Base-by-base conservation (phyloP, 2,329 filamentous ascomycete species). In the Penicillium sp. region DNA sequence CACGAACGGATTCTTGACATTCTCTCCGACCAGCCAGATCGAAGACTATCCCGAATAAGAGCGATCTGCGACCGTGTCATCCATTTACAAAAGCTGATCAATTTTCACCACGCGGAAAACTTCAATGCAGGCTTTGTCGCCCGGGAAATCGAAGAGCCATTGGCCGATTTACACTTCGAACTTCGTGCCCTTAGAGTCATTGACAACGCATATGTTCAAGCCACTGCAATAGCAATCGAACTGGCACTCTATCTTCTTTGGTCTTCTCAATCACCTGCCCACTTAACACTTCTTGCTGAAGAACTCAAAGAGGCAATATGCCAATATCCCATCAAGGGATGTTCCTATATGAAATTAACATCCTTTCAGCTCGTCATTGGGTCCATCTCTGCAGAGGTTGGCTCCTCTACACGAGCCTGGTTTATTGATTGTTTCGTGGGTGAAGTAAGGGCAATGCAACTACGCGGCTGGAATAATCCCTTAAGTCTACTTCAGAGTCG, bases 351-450 rank as follows among this genome's bases (percentile, higher is more conserved):
- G 58, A 55, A 63, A 33, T 37, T 66, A 15, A 66, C 63, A 9
- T 62, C 54, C 8, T 63, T 57, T 43, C 52, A 51, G 15, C 42
- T 62, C 37, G 59, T 66, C 40, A 32, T 66, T 17, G 62, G 63
- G 15, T 61, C 63, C 8, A 46, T 66, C 7, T 56, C 59, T 27
- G 55, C 63, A 9, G 46, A 53, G 4, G 18, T 52, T 15, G 55
- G 43, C 3, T 60, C 63, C 3, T 18, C 15, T 21, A 60, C 62
- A 8, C 57, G 55, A 30, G n/a, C 23, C 8, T 66, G 62, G 62
- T 66, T 64, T 51, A 51, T 55, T 52, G 45, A 33, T 29, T 33
- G 30, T n/a, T 17, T 63, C 24, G 49, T 34, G n/a, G 47, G 32
- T 13, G 55, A 55, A 15, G 51, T 52, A 24, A 37, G 17, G 12